A percentile compares a stretch with the other conserved stretches of the same genome.
Conservation (phyloP, 2,329 filamentous ascomycete genomes). For the Alternaria burnsii region DNA sequence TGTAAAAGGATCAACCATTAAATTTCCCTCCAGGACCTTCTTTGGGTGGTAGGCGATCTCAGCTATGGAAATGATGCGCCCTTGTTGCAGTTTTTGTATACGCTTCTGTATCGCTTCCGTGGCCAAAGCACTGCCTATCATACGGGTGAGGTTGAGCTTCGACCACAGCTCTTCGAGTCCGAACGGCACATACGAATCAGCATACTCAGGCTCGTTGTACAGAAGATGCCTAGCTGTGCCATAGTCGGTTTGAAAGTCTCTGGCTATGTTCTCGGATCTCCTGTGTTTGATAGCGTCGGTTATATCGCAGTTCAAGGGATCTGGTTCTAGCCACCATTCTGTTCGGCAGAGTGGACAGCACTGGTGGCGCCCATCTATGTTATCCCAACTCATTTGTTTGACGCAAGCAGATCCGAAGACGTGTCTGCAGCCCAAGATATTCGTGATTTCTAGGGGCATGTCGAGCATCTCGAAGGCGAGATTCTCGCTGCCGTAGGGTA, state of each 20-base stretch:
- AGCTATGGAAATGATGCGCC: neutral
- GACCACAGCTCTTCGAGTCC: neutral
- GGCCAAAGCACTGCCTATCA: neutral
- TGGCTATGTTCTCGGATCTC: neutral
- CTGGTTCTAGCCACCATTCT: constrained; percentile 2
- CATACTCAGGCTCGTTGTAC: neutral
- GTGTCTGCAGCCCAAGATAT: neutral
- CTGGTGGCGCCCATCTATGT: neutral
- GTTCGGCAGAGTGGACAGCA: neutral
- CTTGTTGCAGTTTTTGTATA: neutral
- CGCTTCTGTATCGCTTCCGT: neutral
- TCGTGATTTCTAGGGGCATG: neutral
- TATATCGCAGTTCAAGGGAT: neutral
- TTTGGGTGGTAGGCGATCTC: neutral
- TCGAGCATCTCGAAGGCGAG: neutral
- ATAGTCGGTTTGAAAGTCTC: neutral
- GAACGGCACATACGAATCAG: neutral
- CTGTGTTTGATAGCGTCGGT: neutral
- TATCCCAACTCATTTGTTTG: neutral
- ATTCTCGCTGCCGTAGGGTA: neutral
- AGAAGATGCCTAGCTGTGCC: neutral
- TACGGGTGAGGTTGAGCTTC: neutral
- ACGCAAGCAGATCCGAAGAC: neutral
- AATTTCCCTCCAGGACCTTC: neutral
- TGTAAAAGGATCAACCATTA: neutral